Base-by-base conservation (phyloP, 306 rosid species). In the Vicia sativa region DNA sequence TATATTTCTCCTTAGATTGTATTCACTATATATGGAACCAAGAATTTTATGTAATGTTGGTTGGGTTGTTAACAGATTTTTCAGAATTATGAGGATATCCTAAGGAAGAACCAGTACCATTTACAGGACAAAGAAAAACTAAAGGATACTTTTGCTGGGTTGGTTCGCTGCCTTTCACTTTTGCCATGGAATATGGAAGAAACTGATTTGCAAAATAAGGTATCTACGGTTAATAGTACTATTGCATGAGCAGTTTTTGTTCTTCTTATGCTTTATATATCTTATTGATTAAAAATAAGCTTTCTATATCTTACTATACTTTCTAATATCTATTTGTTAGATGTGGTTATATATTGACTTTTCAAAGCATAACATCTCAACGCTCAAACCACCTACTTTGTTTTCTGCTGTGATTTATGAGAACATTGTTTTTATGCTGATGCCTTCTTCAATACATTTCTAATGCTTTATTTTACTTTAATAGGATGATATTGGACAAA, bases 91-190 rank as follows among this genome's bases (percentile, higher is more conserved):
- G 91, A 71, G 80, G 87, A 90, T 72, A 83, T 93, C 74, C 81
- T 93, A 34, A 77, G 65, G 74, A 80, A 82, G 81, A 86, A 83
- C 88, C 85, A 85, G 74, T 82, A 76, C 77, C 78, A 68, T 82
- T 73, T 86, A 62, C 90, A 75, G 72, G 97, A 88, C 66, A 86
- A 80, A 80, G 88, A 87, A 50, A 93, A 88, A 77, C 83, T 93
- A 39, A 85, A 82, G 74, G 82, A 68, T 77, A 79, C 69, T 74
- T 86, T 93, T 75, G 65, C 87, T 8, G 96, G 98, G 76, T 76
- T 93, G 80, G 83, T 75, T 58, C 87, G 62, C 64, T 88, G 98
- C 88, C 78, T 93, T 82, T 85, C 83, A 3, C 84, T 93, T 75
- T 81, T 93, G 84, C 89, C 98, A 12, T 82, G 87, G 84, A 84